phyloP scores from a whole-genome alignment of 2,329 filamentous ascomycete species.

The Diaporthe sp. region DNA sequence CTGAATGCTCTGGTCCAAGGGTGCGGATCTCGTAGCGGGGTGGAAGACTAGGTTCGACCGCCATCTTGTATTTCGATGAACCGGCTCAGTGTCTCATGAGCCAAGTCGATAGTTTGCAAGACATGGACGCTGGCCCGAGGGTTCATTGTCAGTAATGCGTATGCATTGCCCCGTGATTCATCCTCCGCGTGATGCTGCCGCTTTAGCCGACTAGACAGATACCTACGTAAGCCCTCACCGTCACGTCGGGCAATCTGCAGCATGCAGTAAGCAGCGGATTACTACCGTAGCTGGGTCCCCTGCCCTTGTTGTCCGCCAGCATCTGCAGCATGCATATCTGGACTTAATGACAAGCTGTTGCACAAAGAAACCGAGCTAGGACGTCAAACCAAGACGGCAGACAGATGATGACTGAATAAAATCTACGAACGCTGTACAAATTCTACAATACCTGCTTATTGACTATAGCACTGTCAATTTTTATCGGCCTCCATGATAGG shows the following conservation, averaged over 20 bases:
- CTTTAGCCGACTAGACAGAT: background rate
- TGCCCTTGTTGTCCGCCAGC: background rate
- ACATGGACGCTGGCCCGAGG: background rate
- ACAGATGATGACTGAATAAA: too few species aligned
- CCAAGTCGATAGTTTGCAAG: background rate
- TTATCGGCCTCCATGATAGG: background rate
- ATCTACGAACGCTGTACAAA: too few species aligned
- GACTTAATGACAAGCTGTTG: background rate
- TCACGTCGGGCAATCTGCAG: background rate
- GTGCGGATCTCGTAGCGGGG: conserved; percentile 46
- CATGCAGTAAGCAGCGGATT: background rate
- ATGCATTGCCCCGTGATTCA: background rate
- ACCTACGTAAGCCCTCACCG: too few species aligned
- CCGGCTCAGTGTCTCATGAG: background rate
- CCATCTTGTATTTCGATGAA: background rate
- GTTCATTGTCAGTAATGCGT: background rate
- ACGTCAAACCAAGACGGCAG: too few species aligned
- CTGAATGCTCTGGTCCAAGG: conserved; percentile 43
- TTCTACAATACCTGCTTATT: too few species aligned
- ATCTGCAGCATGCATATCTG: background rate
- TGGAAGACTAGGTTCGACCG: conserved; percentile 39
- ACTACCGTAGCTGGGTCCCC: background rate
- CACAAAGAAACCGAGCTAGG: background rate
- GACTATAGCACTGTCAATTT: background rate
- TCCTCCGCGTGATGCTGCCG: background rate